Evolutionary conservation across 208 protist genomes (phyloP), one percentile per base, ranked within the genome.

Genomic region (Crithidia acanthocephali): DNA sequence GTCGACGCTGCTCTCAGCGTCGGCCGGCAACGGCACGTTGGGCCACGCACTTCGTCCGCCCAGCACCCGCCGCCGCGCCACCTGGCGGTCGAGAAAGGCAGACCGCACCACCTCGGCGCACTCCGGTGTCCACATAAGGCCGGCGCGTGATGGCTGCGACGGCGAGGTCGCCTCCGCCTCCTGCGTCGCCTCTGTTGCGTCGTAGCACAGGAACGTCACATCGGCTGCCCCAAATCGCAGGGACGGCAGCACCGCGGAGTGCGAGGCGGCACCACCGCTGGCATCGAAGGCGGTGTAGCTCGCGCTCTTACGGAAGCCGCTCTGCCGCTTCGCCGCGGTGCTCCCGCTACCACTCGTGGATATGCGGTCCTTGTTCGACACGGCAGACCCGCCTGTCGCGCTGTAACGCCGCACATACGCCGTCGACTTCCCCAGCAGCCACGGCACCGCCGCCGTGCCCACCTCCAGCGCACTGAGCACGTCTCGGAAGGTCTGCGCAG

Each of bases 101-200:
- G 51, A 52, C 8, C 74, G 66, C 13, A 83, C 59, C 23, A 81
- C 73, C 20, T 83, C 81, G 30, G 59, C 23, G 40, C 72, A 81
- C 73, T 76, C 72, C n/a, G 56, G 45, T 18, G 63, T 62, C 72
- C 72, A 77, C 48, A 53, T 28, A 1, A 48, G 9, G 8, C 72
- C 57, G 8, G 30, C 28, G 22, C 33, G 72, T 6, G 57, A 42
- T 13, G 72, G 13, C n/a, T 2, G 5, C 18, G 56, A 42, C 1
- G 56, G 27, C 18, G 9, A 8, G 5, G 50, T 30, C 50, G 23
- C 50, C 3, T 8, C 20, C 18, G 50, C 25, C 23, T 13, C 45
- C 6, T 22, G 45, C 20, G 45, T n/a, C n/a, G n/a, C n/a, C 27
- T 58, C 62, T 9, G 22, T 23, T 1, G 13, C 33, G 35, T 68